Base-by-base conservation (phyloP, 306 rosid species). In the Heteromeles arbutifolia region DNA sequence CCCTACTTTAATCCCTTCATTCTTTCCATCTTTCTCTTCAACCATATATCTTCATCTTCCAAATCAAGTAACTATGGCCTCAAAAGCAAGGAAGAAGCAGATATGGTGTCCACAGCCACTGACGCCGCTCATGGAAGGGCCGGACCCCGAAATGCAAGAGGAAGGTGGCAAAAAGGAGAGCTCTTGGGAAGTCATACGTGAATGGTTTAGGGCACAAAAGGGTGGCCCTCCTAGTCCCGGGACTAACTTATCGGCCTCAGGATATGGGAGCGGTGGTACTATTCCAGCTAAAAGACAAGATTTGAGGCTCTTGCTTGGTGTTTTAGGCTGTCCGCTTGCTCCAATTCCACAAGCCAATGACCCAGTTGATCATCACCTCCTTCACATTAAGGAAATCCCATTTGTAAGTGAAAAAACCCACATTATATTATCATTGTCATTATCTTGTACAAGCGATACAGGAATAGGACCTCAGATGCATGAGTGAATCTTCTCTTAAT, bases 61-160 rank as follows among this genome's bases (percentile, higher is more conserved):
- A 17, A 5, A 67, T 26, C 28, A 19, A 28, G 15, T 4, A 6
- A 70, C 6, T 41, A 89, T 89, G 98, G 88, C 86, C 69, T 93
- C 98, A 0, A 94, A 87, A 76, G 77, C 89, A 8, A 78, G 97
- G 37, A 92, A 90, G 85, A 87, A 89, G 76, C 91, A 86, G 64
- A 86, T 82, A 58, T 95, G 96, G 98, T 89, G 90, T 45, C 88
- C 98, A 37, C 98, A 95, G 65, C 97, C 90, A 57, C 70, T 95
- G 80, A 89, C 98, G 39, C 98, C 98, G 2, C 81, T 95, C 29
- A 87, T 92, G 89, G 97, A 95, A 90, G 96, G 98, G 3, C 98
- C 97, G 0, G 93, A 90, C 85, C 96, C 96, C 6, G 97, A 88
- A 37, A 70, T 92, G 86, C 93, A 87, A 83, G 98, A 92, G 22